These are phyloP conservation scores for Hygrophila difformis DNA, from an alignment of 257 asterid genomes.

Conservation along the genomic window DNA sequence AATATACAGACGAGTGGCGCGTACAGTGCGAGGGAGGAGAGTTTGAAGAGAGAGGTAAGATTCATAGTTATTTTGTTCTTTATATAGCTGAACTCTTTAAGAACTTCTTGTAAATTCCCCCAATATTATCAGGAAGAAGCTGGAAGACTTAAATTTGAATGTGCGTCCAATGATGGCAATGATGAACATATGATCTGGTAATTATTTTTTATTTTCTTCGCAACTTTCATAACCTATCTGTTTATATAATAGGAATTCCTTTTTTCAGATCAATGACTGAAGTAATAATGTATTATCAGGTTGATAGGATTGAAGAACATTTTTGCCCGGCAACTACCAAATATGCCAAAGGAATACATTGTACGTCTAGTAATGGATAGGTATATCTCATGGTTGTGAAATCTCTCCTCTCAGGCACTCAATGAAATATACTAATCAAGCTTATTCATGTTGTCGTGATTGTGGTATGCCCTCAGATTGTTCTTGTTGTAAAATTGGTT, in stretches of 20 bases:
- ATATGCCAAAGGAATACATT: conserved; percentile 98
- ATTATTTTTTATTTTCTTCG: conserved; percentile 17
- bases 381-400: conserved; percentile 27
- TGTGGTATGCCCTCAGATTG: too few species aligned
- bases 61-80: too few species aligned
- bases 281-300: conserved; percentile 36
- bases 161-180: conserved; percentile 78
- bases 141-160: conserved; percentile 73
- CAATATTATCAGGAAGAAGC: conserved; percentile 73
- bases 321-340: conserved; percentile 90
- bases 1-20: conserved; percentile 93
- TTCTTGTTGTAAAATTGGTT: too few species aligned
- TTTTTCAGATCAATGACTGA: background rate
- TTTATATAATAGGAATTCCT: background rate
- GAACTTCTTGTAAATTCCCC: background rate
- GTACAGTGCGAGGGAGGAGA: conserved; percentile 89
- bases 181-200: conserved; percentile 98
- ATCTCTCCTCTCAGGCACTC: too few species aligned
- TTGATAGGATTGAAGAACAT: conserved; percentile 93
- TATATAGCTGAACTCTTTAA: too few species aligned
- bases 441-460: too few species aligned
- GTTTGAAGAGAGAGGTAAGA: conserved; percentile 87
- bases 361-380: conserved; percentile 99
- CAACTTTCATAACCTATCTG: conserved; percentile 4
- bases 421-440: too few species aligned